Evolutionary conservation across 768 basidiomycete genomes (phyloP).

Genomic region (Gelatoporia subvermispora): DNA sequence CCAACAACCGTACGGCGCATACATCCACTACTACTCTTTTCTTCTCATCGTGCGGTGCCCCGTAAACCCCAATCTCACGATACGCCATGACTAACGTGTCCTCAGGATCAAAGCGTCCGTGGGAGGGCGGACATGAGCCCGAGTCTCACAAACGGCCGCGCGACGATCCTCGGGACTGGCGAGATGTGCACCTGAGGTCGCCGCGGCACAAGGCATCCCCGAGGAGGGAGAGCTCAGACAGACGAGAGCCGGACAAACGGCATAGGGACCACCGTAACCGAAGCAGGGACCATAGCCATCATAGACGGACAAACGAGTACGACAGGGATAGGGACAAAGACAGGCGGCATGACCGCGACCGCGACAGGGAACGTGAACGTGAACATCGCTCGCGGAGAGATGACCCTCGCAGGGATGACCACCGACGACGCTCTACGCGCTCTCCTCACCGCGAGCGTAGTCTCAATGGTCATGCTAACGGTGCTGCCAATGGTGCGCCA

Average conservation of each 20-base stretch:
- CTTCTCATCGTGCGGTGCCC: constrained; percentile 75
- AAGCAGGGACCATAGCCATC: constrained; percentile 31
- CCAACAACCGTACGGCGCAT: neutral
- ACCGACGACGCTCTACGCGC: constrained; percentile 11
- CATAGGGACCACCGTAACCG: constrained; percentile 24
- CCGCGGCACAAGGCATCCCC: constrained; percentile 23
- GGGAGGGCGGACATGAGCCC: constrained; percentile 51
- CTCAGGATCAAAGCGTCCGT: constrained; percentile 80
- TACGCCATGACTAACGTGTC: constrained; percentile 71
- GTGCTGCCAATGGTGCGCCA: neutral
- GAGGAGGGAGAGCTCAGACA: constrained; percentile 31
- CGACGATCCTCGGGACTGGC: constrained; percentile 61
- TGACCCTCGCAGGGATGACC: constrained; percentile 18
- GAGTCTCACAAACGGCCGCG: constrained; percentile 50
- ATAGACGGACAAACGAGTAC: constrained; percentile 26
- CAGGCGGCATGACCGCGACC: constrained; percentile 31
- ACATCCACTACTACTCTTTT: neutral
- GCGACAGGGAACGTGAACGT: constrained; percentile 23
- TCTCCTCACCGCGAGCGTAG: constrained; percentile 8
- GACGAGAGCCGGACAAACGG: constrained; percentile 27
- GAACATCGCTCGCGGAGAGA: constrained; percentile 26
- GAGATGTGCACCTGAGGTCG: constrained; percentile 57
- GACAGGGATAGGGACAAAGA: constrained; percentile 28
- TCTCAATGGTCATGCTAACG: constrained; percentile 9
- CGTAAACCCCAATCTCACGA: constrained; percentile 53